Evolutionary conservation across 768 basidiomycete genomes (phyloP).

Genomic region (Mycena belliarum): DNA sequence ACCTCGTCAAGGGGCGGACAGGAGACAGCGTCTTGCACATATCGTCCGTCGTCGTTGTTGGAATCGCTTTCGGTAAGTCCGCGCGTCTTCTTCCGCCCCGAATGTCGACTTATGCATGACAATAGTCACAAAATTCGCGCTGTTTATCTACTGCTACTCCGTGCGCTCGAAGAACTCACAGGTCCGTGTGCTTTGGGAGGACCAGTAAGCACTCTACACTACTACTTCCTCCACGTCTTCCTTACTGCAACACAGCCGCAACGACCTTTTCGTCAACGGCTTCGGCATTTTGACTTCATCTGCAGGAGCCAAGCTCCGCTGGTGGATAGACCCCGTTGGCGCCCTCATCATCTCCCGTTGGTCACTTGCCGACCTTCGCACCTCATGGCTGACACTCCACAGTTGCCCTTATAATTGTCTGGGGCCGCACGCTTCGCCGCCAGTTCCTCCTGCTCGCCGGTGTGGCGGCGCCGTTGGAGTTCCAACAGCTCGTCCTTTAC

Average conservation of each 20-base stretch:
- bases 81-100: neutral
- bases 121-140: slow-evolving; percentile 49
- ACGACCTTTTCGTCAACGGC: slow-evolving; percentile 51
- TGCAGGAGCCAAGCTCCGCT: slow-evolving; percentile 44
- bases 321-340: slow-evolving; percentile 52
- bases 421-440: slow-evolving; percentile 48
- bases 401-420: slow-evolving; percentile 48
- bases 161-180: slow-evolving; percentile 51
- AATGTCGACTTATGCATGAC: neutral
- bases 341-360: slow-evolving; percentile 39
- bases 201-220: slow-evolving; percentile 27
- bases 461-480: slow-evolving; percentile 60
- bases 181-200: slow-evolving; percentile 64
- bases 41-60: slow-evolving; percentile 55
- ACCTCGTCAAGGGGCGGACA: slow-evolving; percentile 28
- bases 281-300: slow-evolving; percentile 47
- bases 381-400: slow-evolving; percentile 30
- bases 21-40: slow-evolving; percentile 41
- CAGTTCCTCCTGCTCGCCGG: slow-evolving; percentile 65
- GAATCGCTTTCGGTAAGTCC: slow-evolving; percentile 48
- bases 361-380: neutral
- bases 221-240: too few species aligned
- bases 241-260: slow-evolving; percentile 4
- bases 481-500: slow-evolving; percentile 62
- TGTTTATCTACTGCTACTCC: slow-evolving; percentile 62